Conservation (phyloP, 169 alveolate species). For the Babesia bigemina region DNA sequence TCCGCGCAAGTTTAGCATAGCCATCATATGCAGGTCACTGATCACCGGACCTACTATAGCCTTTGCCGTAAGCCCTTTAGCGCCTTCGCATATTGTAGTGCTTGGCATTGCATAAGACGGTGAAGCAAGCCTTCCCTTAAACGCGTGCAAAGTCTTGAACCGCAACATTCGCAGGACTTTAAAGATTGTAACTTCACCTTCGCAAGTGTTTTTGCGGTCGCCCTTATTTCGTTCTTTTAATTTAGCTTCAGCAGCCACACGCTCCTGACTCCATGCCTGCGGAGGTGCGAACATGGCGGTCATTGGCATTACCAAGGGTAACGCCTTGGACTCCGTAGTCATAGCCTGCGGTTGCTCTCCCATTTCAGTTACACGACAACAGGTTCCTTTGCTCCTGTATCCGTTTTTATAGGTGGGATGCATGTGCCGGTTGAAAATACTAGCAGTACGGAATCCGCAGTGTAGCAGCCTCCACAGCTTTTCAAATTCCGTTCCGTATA, state of each 20-base stretch:
- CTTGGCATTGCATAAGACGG: constrained; percentile 50
- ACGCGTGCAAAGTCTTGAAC: constrained; percentile 45
- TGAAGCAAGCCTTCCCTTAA: constrained; percentile 46
- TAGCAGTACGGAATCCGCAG: constrained; percentile 41
- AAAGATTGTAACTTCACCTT: constrained; percentile 10
- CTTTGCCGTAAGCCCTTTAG: constrained; percentile 25
- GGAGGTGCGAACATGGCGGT: constrained; percentile 22
- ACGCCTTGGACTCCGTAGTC: not conserved
- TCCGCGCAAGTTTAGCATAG: constrained; percentile 37
- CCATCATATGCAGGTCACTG: constrained; percentile 55
- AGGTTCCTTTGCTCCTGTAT: not conserved
- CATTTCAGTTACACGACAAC: not conserved
- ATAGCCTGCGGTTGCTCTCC: not conserved
- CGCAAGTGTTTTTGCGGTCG: not conserved
- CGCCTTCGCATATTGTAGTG: constrained; percentile 36
- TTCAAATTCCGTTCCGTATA: constrained; percentile 43
- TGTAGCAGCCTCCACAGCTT: constrained; percentile 58
- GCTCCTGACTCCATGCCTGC: constrained; percentile 35
- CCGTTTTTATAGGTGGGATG: not conserved
- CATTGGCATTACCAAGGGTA: constrained; percentile 54
- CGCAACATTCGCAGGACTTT: constrained; percentile 30
- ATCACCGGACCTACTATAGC: constrained; percentile 46
- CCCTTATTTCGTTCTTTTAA: not conserved
- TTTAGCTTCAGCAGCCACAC: constrained; percentile 30
- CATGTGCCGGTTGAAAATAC: constrained; percentile 8